Evolutionary conservation across 352 stramenopile genomes (phyloP), one percentile per base, ranked within the genome.

Genomic region (Phytophthora niederhauseri): DNA sequence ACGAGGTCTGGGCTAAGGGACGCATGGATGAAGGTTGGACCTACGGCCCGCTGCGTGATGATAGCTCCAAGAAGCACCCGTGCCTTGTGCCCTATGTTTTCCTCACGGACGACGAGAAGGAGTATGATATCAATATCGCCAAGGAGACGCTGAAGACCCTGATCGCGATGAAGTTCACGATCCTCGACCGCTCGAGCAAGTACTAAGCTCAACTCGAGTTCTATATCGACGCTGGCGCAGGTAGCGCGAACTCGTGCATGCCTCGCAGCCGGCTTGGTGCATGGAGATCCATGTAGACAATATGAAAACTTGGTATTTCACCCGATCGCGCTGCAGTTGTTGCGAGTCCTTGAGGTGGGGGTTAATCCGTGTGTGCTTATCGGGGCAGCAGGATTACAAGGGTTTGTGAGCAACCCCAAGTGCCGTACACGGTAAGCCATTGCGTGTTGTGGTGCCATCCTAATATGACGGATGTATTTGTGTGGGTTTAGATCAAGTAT

Each of bases 21-120:
- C 81, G 89, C 24, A 96, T 96, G 89, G 87, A 95, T 68, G 87
- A 92, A 71, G 84, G 89, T 38, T 96, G 89, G 89, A 94, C 85
- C 0, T 96, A 95, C 62, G 89, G 89, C 3, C 87, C 88, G 12
- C 76, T 87, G 65, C 87, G 89, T 51, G 83, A 94, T 51, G 89
- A 96, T 61, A 61, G 77, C 46, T 53, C 75, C 36, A 95, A 94
- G 77, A 95, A 95, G 66, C 89, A 96, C 46, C 84, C 81, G 45
- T 95, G 89, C 43, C 78, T 96, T 7, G 89, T 96, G 66, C 89
- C 89, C 14, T 96, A 96, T 64, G 89, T 96, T 48, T 96, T 95
- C 66, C 72, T 96, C n/a, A 94, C 87, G 14, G 87, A 96, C 53
- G 87, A 93, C 4, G 89, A 96, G 60, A 95, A 96, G 61, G 87